Evolutionary conservation across 2,329 filamentous ascomycete species (phyloP).

Genomic region (Dichotomopilus funicola): DNA sequence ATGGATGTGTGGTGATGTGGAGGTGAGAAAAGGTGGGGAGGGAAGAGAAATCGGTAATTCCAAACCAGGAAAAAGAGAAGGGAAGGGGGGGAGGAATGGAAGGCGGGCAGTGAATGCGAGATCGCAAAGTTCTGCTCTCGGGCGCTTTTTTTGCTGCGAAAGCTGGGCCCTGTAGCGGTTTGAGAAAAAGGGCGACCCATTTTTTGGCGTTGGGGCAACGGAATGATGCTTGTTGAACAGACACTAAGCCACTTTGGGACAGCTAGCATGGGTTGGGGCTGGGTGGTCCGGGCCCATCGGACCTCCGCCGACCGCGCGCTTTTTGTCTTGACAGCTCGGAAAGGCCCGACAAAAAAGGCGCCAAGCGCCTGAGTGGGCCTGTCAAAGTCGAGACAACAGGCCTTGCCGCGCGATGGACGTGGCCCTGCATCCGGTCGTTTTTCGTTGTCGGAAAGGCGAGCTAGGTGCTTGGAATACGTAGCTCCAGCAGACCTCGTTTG

Average conservation of each 20-base stretch:
- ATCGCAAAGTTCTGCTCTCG: slow-evolving; percentile 14
- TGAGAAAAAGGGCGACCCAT: slow-evolving; percentile 19
- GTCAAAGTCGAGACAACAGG: neutral
- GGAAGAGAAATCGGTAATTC: neutral
- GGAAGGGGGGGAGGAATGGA: neutral
- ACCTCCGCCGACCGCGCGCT: slow-evolving; percentile 15
- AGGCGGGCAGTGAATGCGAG: slow-evolving; percentile 8
- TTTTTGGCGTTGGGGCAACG: slow-evolving; percentile 26
- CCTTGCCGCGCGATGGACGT: no score
- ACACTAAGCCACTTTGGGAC: slow-evolving; percentile 18
- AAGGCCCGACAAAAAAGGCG: slow-evolving; percentile 1
- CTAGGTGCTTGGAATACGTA: no score
- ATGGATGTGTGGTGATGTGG: neutral
- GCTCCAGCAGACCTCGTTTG: no score
- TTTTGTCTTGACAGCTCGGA: slow-evolving; percentile 16
- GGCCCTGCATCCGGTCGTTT: no score
- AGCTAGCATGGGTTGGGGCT: slow-evolving; percentile 12
- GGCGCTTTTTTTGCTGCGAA: neutral
- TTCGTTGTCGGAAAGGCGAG: no score
- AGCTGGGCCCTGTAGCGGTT: slow-evolving; percentile 10
- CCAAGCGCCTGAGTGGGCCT: slow-evolving; percentile 4
- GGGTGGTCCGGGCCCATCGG: slow-evolving; percentile 11
- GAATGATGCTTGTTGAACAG: slow-evolving; percentile 24
- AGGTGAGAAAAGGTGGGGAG: slow-evolving; percentile 2
- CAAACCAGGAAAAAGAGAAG: neutral